Percentiles rank a stretch among this genome's conserved stretches.
These are phyloP conservation scores for Clathrospora elynae DNA, from an alignment of 2,329 filamentous ascomycete genomes.

Conservation along the genomic window DNA sequence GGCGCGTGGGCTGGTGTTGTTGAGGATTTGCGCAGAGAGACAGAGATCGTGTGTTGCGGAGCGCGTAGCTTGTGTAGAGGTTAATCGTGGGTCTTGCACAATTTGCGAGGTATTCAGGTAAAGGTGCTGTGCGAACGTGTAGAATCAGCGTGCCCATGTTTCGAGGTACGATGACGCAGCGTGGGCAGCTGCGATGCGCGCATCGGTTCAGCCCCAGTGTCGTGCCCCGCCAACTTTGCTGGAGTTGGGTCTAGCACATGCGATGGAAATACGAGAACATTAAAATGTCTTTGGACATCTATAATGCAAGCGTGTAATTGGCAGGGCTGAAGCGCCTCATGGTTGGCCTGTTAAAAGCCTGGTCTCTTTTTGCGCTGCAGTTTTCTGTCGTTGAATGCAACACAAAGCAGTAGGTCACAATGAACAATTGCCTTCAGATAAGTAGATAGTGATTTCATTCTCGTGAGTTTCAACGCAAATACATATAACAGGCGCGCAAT, in stretches of 20 bases:
- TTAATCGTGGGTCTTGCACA: neutral
- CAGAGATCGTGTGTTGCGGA: neutral
- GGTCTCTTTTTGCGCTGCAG: too few relatives aligned
- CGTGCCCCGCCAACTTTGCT: too few relatives aligned
- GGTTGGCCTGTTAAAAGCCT: too few relatives aligned
- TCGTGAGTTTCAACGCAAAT: slow-evolving; percentile 10
- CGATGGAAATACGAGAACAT: too few relatives aligned
- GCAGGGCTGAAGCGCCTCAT: too few relatives aligned
- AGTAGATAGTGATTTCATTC: slow-evolving; percentile 17
- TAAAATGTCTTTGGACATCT: too few relatives aligned
- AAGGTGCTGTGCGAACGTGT: slow-evolving; percentile 8
- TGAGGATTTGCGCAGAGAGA: neutral
- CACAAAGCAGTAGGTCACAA: too few relatives aligned
- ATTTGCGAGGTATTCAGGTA: neutral
- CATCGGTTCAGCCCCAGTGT: too few relatives aligned
- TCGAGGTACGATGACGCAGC: slow-evolving; percentile 34
- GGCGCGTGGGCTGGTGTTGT: neutral
- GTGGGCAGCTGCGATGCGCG: slow-evolving; percentile 16
- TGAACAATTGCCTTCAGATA: too few relatives aligned
- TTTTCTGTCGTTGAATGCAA: too few relatives aligned
- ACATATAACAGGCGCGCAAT: slow-evolving; percentile 12
- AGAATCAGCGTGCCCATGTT: slow-evolving; percentile 24
- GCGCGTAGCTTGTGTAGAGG: neutral
- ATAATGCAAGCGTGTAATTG: too few relatives aligned
- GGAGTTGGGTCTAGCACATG: too few relatives aligned